Evolutionary conservation across 78 protist genomes (phyloP).

Genomic region (Abeoforma whisleri): DNA sequence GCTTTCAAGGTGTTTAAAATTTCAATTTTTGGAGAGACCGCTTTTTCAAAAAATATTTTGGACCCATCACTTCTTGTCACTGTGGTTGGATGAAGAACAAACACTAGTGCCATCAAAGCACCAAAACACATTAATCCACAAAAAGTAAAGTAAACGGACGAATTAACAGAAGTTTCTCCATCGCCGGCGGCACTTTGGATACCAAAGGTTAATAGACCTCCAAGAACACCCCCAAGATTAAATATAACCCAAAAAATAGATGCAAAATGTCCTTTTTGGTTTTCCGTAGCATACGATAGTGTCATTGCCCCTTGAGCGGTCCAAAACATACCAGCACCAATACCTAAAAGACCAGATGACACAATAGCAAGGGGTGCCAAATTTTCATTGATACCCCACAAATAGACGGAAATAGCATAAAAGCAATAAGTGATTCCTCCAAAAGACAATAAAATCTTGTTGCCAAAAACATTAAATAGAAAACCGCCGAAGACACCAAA

Average conservation of each 20-base stretch:
- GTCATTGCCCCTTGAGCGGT: slow-evolving; percentile 28
- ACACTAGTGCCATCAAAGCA: neutral
- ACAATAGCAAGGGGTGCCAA: slow-evolving; percentile 2
- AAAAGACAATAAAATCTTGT: neutral
- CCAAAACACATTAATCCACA: slow-evolving; percentile 9
- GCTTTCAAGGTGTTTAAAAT: neutral
- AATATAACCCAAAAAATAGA: slow-evolving; percentile 18
- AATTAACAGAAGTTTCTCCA: neutral
- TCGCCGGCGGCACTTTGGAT: neutral
- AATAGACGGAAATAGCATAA: slow-evolving; percentile 2
- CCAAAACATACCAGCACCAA: slow-evolving; percentile 10
- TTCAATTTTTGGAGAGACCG: neutral
- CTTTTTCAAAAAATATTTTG: neutral
- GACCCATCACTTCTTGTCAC: neutral
- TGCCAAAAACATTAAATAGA: neutral
- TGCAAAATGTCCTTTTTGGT: neutral
- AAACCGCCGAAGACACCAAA: slow-evolving; percentile 8
- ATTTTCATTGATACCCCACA: neutral
- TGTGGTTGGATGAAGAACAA: slow-evolving; percentile 1
- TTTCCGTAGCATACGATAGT: neutral
- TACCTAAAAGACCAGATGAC: neutral
- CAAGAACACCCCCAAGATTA: slow-evolving; percentile 4
- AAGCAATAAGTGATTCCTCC: slow-evolving; percentile 23
- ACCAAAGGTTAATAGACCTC: slow-evolving; percentile 12
- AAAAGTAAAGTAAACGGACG: slow-evolving; percentile 11